Base-by-base conservation (phyloP, 768 basidiomycete genomes). In the Hebeloma cylindrosporum region DNA sequence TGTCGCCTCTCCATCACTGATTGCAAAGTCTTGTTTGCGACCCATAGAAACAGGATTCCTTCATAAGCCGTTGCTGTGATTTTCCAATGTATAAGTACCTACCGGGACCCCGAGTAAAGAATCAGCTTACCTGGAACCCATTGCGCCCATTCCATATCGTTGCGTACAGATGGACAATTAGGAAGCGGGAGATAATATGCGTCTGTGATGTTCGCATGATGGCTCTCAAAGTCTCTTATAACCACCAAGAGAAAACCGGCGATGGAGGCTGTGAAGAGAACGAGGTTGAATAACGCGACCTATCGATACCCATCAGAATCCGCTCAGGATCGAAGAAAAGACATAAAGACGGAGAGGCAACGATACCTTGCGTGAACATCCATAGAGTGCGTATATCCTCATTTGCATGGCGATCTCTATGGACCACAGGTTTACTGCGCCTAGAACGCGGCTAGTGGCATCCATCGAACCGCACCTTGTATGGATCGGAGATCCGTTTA, bases 321-420 rank as follows among this genome's bases (percentile, higher is more conserved):
- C n/a, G n/a, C n/a, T n/a, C n/a, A n/a, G n/a, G n/a, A n/a, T n/a
- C n/a, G n/a, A n/a, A n/a, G n/a, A n/a, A n/a, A n/a, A n/a, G n/a
- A n/a, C n/a, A n/a, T n/a, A n/a, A n/a, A n/a, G n/a, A n/a, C n/a
- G n/a, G n/a, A n/a, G n/a, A n/a, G n/a, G n/a, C n/a, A n/a, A n/a
- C 40, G n/a, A 14, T 26, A 49, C 72, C 51, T 58, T 63, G 44
- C 59, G 61, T 3, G 69, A 72, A 33, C 68, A 64, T 20, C 54
- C 51, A 40, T 62, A 76, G 7, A 76, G 47, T 0, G 72, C 73
- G 47, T 74, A 73, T 32, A 75, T 60, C 7, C 72, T 60, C 14
- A 76, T 51, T 50, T 73, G 72, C 69, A 76, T 71, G 47, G 74
- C 58, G 14, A 76, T 72, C 52, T 76, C 72, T n/a, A 76, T 64